phyloP scores from a whole-genome alignment of 768 basidiomycete species.

The Suillus placidus region DNA sequence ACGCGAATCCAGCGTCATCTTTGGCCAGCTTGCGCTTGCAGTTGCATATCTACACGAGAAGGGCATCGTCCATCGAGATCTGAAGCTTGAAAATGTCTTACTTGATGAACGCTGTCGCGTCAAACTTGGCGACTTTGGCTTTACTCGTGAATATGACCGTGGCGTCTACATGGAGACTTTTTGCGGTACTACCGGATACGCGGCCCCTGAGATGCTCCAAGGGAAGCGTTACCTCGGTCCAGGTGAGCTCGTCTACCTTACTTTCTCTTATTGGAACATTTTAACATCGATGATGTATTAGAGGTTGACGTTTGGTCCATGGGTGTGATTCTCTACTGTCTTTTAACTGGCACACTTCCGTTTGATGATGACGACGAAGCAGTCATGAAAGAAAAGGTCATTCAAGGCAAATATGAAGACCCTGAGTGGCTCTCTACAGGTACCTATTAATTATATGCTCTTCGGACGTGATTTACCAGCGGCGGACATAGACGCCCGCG shows the following conservation, averaged over 20 bases:
- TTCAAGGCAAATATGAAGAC: slow-evolving; percentile 86
- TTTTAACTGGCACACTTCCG: slow-evolving; percentile 86
- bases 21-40: slow-evolving; percentile 94
- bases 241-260: slow-evolving; percentile 49
- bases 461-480: slow-evolving; percentile 33
- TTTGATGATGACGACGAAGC: slow-evolving; percentile 90
- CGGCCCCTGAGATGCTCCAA: slow-evolving; percentile 89
- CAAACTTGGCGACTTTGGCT: slow-evolving; percentile 94
- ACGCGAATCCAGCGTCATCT: slow-evolving; percentile 82
- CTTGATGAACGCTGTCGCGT: slow-evolving; percentile 89
- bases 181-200: slow-evolving; percentile 94
- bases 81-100: slow-evolving; percentile 95
- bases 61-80: slow-evolving; percentile 94
- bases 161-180: slow-evolving; percentile 86
- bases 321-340: slow-evolving; percentile 87
- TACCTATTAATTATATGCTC: slow-evolving; percentile 35
- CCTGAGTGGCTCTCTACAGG: slow-evolving; percentile 90
- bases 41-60: slow-evolving; percentile 91
- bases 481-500: slow-evolving; percentile 62
- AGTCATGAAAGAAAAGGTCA: slow-evolving; percentile 82
- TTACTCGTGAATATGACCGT: slow-evolving; percentile 87
- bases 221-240: slow-evolving; percentile 89
- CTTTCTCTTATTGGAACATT: neutral
- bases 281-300: slow-evolving; percentile 33
- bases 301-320: slow-evolving; percentile 98